Conservation (phyloP, 2,329 filamentous ascomycete genomes). For the Colletotrichum cuscutae region DNA sequence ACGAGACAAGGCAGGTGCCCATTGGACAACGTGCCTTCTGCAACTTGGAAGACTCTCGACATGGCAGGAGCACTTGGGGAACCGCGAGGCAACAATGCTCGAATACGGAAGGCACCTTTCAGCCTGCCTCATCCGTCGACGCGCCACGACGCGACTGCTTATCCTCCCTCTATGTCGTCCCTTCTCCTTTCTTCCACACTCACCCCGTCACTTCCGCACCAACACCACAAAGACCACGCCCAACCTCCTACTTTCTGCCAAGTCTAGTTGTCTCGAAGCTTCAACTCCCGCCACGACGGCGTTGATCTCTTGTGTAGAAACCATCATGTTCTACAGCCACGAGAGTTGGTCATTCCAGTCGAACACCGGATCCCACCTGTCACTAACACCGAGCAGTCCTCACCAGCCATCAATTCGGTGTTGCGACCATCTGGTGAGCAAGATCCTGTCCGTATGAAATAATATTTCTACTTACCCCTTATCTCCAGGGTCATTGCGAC, state of each 20-base stretch:
- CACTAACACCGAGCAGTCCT: constrained; percentile 68
- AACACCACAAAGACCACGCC: not conserved
- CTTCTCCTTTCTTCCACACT: not conserved
- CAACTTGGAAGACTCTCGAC: not conserved
- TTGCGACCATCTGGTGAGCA: constrained; percentile 90
- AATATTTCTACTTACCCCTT: not conserved
- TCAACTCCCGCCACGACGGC: not conserved
- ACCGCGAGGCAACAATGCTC: not conserved
- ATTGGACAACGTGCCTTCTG: not conserved
- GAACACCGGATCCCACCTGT: not conserved
- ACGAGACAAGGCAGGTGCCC: not conserved
- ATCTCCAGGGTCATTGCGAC: constrained; percentile 87
- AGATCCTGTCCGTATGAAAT: not conserved
- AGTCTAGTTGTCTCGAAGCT: not conserved
- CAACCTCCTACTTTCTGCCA: no score
- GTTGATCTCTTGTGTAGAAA: constrained; percentile 1
- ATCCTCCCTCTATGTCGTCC: not conserved
- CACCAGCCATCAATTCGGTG: constrained; percentile 86
- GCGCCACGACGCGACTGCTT: not conserved
- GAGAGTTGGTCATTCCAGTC: constrained; percentile 73
- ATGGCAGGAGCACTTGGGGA: not conserved
- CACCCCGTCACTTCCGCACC: not conserved
- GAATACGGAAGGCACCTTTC: not conserved
- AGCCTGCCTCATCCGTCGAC: not conserved
- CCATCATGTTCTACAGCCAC: constrained; percentile 91